phyloP scores from a whole-genome alignment of 225 moss, liverwort and hornwort species.

The Antitrichia curtipendula region DNA sequence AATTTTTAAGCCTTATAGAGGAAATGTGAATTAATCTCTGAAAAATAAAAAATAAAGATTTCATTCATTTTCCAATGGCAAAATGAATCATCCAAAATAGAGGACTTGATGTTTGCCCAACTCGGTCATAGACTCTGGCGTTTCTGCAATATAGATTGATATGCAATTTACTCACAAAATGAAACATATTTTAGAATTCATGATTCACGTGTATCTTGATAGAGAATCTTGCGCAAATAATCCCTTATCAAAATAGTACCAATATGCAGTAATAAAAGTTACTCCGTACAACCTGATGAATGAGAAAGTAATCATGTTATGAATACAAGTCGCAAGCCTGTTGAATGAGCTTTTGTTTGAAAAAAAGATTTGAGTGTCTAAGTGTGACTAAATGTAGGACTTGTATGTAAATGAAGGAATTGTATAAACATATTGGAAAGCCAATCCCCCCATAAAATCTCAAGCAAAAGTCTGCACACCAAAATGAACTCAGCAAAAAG shows the following conservation, averaged over 20 bases:
- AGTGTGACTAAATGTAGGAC: background rate
- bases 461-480: background rate
- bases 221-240: background rate
- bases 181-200: background rate
- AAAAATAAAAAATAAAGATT: background rate
- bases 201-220: background rate
- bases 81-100: background rate
- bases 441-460: background rate
- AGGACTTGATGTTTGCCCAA: background rate
- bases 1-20: no score
- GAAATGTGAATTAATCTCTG: background rate
- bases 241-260: background rate
- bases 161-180: background rate
- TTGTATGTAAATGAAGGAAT: background rate
- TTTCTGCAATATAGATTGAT: background rate
- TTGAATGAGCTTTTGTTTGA: background rate
- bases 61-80: background rate
- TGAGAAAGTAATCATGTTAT: background rate
- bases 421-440: background rate
- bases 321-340: background rate
- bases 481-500: background rate
- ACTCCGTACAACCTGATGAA: background rate
- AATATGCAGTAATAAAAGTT: background rate
- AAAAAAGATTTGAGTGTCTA: background rate
- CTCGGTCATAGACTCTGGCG: fast-evolving